A percentile compares a stretch with the other conserved stretches of the same genome.
Conservation (phyloP, 2,329 filamentous ascomycete genomes). For the Colletotrichum sansevieriae region DNA sequence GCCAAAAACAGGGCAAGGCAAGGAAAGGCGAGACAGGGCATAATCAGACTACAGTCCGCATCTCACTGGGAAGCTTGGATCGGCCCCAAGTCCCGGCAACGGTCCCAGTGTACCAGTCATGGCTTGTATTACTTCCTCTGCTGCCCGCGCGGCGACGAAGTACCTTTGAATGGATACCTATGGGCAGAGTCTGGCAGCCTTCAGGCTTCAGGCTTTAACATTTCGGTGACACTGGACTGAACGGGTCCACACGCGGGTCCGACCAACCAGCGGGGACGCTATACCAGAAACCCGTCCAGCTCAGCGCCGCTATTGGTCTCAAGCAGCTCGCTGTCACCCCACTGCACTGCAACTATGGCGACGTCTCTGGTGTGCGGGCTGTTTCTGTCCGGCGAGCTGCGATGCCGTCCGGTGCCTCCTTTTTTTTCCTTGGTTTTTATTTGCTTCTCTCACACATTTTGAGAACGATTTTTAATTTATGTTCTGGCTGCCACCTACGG, state of each 20-base stretch:
- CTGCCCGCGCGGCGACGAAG: no score
- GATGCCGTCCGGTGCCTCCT: no score
- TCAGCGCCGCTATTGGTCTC: constrained; percentile 11
- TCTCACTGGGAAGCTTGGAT: constrained; percentile 33
- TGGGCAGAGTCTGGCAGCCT: constrained; percentile 8
- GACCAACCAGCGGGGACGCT: constrained; percentile 31
- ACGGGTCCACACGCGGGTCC: constrained; percentile 15
- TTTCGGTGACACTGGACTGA: background rate
- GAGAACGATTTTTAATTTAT: background rate
- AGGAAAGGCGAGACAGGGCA: constrained; percentile 33
- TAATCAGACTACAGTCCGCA: constrained; percentile 29
- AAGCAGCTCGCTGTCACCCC: background rate
- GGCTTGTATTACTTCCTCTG: background rate
- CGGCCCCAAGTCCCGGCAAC: constrained; percentile 22
- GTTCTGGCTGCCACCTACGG: background rate
- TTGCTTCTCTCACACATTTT: background rate
- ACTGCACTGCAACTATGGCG: constrained; percentile 31
- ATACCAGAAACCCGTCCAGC: background rate
- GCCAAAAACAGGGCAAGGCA: constrained; percentile 25
- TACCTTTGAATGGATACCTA: no score
- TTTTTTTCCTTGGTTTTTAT: no score
- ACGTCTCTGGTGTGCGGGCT: background rate
- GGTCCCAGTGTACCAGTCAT: background rate
- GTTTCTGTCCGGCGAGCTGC: no score
- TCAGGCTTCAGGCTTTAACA: background rate